Evolutionary conservation across 2,329 filamentous ascomycete species (phyloP), one percentile per base, ranked within the genome.

Genomic region (Phialocephala sp.): DNA sequence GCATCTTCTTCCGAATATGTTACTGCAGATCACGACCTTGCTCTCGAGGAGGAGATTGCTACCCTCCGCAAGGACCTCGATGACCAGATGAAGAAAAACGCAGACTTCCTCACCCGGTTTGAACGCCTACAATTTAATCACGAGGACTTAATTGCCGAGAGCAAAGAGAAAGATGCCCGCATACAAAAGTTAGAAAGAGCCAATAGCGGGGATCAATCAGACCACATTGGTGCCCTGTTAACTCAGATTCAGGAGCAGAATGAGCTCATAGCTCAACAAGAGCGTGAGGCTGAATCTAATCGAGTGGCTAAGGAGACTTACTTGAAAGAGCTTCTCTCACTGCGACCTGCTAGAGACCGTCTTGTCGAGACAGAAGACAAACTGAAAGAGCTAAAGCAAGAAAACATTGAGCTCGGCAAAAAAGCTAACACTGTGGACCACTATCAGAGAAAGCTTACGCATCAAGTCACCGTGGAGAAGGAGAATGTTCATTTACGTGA

Each of bases 201-300:
- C 77, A 78, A 86, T 79, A 79, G 86, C 74, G 78, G 81, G 76
- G 81, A 80, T 76, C 85, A 79, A 74, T 83, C 79, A 24, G 81
- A 83, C 62, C 79, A 83, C 59, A 83, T 87, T 68, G 80, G 81
- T 77, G 77, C 82, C 66, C 79, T 90, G 71, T 81, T 89, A 70
- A 79, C 80, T 52, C 84, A 85, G 69, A 80, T 89, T 27, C 84
- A 85, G 47, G 87, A 92, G 71, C 88, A 91, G 72, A 89, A 92
- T 75, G 84, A 89, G 65, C 81, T 92, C 59, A 93, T 94, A 73
- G 87, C 88, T 45, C 85, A 82, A 27, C 86, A 92, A 71, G 91
- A 94, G 75, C 83, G 84, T 22, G 85, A 91, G 71, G 78, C 89
- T 12, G 85, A 90, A 64, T 81, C 84, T 37, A 77, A 83, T 67